A percentile compares a stretch with the other conserved stretches of the same genome.
Evolutionary conservation across 768 basidiomycete species (phyloP).

Genomic region (Tulasnella sp.): DNA sequence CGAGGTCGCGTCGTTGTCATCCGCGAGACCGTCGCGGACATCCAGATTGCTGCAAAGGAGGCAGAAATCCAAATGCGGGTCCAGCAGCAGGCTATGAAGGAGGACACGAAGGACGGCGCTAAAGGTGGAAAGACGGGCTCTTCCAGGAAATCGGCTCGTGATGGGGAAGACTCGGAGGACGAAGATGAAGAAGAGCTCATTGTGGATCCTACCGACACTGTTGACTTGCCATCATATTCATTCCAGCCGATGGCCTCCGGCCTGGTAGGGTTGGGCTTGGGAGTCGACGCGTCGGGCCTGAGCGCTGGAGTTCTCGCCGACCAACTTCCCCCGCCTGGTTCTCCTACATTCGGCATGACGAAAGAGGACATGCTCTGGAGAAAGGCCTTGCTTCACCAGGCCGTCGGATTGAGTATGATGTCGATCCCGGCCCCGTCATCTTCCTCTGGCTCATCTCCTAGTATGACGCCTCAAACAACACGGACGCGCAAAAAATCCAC

Average conservation of each 20-base stretch:
- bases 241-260: conserved; percentile 32
- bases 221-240: conserved; percentile 60
- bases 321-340: conserved; percentile 27
- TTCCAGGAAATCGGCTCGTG: conserved; percentile 5
- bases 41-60: conserved; percentile 66
- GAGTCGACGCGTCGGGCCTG: conserved; percentile 26
- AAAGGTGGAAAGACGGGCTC: not conserved
- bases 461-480: not conserved
- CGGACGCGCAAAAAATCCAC: conserved; percentile 12
- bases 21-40: conserved; percentile 72
- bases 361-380: conserved; percentile 65
- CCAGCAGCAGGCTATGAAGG: conserved; percentile 49
- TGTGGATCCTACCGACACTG: conserved; percentile 73
- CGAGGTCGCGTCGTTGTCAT: conserved; percentile 73
- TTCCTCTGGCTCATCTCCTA: not conserved
- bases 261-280: conserved; percentile 20
- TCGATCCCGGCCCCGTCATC: conserved; percentile 30
- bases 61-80: conserved; percentile 70
- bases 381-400: conserved; percentile 68
- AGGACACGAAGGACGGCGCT: conserved; percentile 28
- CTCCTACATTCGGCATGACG: conserved; percentile 32
- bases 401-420: conserved; percentile 53
- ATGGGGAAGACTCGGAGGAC: not conserved
- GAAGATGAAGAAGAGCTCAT: conserved; percentile 46
- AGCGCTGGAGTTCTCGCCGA: conserved; percentile 29